Percentiles rank a stretch among this genome's conserved stretches.
phyloP scores from a whole-genome alignment of 768 basidiomycete species.

The Trametes elegans region DNA sequence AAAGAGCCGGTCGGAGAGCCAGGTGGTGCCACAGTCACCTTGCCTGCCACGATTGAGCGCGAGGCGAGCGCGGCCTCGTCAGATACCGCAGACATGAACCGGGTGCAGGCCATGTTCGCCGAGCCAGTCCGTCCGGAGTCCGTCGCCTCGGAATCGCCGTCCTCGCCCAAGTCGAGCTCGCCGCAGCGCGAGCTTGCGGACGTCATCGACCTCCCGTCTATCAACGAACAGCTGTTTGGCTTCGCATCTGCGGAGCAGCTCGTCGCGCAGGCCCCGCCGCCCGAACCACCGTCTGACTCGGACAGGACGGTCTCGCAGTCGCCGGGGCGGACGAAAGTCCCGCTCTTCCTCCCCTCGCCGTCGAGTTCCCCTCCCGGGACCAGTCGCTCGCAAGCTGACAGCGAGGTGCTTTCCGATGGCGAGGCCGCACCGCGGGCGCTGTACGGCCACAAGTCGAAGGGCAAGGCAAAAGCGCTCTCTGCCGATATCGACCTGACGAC shows the following conservation, averaged over 20 bases:
- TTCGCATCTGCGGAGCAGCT: no score
- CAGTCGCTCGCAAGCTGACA: background rate
- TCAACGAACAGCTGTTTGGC: background rate
- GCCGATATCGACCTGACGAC: background rate
- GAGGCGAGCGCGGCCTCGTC: background rate
- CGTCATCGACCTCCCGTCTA: background rate
- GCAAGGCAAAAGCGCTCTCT: background rate
- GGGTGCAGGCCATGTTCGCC: background rate
- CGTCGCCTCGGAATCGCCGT: conserved; percentile 1
- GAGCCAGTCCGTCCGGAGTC: background rate
- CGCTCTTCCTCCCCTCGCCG: conserved; percentile 25
- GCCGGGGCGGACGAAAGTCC: background rate
- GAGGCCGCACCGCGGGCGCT: background rate
- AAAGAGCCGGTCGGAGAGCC: background rate
- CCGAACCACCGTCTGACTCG: background rate
- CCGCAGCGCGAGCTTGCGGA: background rate
- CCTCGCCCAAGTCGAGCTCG: conserved; percentile 1
- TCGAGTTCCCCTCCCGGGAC: conserved; percentile 8
- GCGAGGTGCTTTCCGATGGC: background rate
- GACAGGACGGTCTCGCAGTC: background rate
- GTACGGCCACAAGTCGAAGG: conserved; percentile 12
- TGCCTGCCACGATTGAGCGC: background rate
- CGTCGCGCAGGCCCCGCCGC: background rate
- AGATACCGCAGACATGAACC: conserved; percentile 1
- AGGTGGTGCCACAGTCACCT: background rate